A percentile compares a stretch with the other conserved stretches of the same genome.
phyloP scores from a whole-genome alignment of 2,329 filamentous ascomycete genomes.

The Alternaria arbusti region DNA sequence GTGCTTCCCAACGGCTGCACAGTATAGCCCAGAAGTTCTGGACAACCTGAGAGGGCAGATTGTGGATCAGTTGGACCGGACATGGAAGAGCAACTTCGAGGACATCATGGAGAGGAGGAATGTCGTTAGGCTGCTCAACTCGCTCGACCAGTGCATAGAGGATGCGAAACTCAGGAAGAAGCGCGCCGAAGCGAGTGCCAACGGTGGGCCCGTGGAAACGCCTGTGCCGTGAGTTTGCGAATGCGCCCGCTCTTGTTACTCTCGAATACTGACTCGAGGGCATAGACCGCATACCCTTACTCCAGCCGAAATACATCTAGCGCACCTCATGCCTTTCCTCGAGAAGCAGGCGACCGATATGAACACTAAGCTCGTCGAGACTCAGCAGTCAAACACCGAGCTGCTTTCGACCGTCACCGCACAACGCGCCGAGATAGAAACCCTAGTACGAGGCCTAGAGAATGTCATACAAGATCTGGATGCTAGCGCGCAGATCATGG shows the following conservation, averaged over 20 bases:
- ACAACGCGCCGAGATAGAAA: conserved; percentile 65
- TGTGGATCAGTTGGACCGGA: conserved; percentile 63
- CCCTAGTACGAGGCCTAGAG: conserved; percentile 61
- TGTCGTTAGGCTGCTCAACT: conserved; percentile 65
- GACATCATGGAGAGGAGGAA: conserved; percentile 63
- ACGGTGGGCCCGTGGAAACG: conserved; percentile 41
- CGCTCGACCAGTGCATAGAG: conserved; percentile 64
- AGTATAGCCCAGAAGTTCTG: conserved; percentile 62
- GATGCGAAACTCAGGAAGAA: conserved; percentile 63
- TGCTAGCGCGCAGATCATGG: conserved; percentile 53
- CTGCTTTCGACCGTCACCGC: conserved; percentile 58
- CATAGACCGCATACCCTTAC: conserved; percentile 64
- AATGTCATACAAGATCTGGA: conserved; percentile 64
- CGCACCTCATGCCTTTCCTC: conserved; percentile 65
- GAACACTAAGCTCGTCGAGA: conserved; percentile 56
- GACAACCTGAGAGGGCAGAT: conserved; percentile 65
- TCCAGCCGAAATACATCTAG: conserved; percentile 62
- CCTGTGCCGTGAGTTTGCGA: conserved; percentile 55
- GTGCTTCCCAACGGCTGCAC: conserved; percentile 68
- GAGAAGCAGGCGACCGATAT: conserved; percentile 58
- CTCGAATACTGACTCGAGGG: not conserved
- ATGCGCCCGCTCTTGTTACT: not conserved
- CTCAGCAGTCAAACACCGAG: conserved; percentile 61
- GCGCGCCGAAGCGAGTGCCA: conserved; percentile 47
- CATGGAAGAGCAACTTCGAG: conserved; percentile 66